Conservation (phyloP, 2,329 filamentous ascomycete genomes). For the Aspergillaceae sp. region DNA sequence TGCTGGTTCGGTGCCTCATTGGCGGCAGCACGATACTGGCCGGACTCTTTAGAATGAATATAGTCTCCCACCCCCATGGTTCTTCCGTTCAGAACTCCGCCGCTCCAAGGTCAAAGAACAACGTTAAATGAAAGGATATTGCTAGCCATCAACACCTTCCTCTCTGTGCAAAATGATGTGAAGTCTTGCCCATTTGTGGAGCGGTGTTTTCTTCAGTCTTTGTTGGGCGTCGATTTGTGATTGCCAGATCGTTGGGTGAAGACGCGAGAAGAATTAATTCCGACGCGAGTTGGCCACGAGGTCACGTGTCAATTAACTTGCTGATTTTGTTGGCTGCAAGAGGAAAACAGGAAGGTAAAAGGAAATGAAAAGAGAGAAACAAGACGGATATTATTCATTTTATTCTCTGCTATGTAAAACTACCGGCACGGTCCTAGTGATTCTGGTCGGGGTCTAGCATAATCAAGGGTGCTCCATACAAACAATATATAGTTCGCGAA, state of each 20-base stretch:
- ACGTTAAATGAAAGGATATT: not conserved
- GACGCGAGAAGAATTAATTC: not conserved
- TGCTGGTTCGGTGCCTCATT: slow-evolving; percentile 17
- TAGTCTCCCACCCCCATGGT: slow-evolving; percentile 37
- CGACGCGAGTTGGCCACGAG: slow-evolving; percentile 20
- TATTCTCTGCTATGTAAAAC: no score
- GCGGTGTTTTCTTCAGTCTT: not conserved
- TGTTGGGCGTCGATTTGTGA: not conserved
- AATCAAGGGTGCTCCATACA: no score
- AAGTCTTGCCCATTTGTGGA: not conserved
- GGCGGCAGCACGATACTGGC: slow-evolving; percentile 18
- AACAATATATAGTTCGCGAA: no score
- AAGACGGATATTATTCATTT: no score
- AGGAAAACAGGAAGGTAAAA: no score
- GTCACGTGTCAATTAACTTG: slow-evolving; percentile 18
- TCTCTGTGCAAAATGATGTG: no score
- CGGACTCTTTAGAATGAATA: slow-evolving; percentile 31
- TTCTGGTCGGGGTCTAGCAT: no score
- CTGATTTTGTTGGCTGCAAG: not conserved
- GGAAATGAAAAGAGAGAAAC: no score
- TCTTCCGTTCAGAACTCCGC: slow-evolving; percentile 1
- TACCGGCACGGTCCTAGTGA: no score
- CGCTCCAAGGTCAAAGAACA: not conserved
- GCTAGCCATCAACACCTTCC: no score
- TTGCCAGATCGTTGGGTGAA: not conserved